phyloP scores from a whole-genome alignment of 1,139 yeast genomes.

The Suhomyces choctaworum region DNA sequence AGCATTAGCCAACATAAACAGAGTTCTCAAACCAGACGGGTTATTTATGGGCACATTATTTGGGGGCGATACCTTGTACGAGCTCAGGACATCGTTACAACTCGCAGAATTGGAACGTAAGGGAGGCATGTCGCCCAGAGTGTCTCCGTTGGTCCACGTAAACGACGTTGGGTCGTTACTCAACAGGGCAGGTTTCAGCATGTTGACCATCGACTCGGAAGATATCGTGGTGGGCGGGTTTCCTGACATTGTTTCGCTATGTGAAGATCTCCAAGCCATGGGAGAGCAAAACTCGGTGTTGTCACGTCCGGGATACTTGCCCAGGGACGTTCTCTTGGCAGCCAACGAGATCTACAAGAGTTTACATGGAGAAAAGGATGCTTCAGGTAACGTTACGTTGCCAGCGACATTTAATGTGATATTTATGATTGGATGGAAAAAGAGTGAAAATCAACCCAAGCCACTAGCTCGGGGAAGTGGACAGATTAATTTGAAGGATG shows the following conservation, averaged over 20 bases:
- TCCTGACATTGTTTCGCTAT: constrained; percentile 67
- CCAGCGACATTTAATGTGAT: constrained; percentile 73
- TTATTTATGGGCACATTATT: constrained; percentile 80
- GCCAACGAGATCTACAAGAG: constrained; percentile 73
- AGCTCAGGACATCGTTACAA: constrained; percentile 75
- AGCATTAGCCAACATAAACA: constrained; percentile 55
- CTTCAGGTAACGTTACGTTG: constrained; percentile 41
- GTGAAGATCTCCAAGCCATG: constrained; percentile 76
- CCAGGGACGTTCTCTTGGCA: constrained; percentile 68
- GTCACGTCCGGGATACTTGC: constrained; percentile 54
- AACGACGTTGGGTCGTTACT: constrained; percentile 73
- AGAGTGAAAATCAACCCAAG: constrained; percentile 64
- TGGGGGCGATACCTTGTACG: constrained; percentile 84
- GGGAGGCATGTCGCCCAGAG: constrained; percentile 79
- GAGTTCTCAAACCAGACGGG: constrained; percentile 77
- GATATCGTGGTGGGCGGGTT: constrained; percentile 78
- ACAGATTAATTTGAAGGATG: constrained; percentile 65
- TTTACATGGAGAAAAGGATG: constrained; percentile 66
- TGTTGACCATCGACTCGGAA: constrained; percentile 82
- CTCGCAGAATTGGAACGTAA: constrained; percentile 77
- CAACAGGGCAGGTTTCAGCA: constrained; percentile 74
- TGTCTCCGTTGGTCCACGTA: constrained; percentile 78
- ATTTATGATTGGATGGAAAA: constrained; percentile 90
- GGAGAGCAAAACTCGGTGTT: constrained; percentile 80
- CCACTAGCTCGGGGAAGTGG: constrained; percentile 76